Percentiles rank a stretch among this genome's conserved stretches.
These are phyloP conservation scores for Eucalyptus cladocalyx DNA, from an alignment of 345 rosid genomes.

Conservation along the genomic window DNA sequence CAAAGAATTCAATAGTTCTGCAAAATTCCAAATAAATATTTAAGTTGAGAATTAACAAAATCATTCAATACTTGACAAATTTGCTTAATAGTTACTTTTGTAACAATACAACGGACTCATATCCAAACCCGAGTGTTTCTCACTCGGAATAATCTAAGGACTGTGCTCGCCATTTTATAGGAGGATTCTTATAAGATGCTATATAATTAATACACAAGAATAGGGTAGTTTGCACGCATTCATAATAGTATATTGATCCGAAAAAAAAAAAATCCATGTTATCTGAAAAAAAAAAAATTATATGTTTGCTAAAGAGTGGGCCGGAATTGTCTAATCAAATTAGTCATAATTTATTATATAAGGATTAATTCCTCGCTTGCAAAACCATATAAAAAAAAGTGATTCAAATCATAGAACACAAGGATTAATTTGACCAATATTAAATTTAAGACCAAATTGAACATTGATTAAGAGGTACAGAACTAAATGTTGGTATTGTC, in stretches of 20 bases:
- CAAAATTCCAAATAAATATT: too few relatives aligned
- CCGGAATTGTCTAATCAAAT: too few relatives aligned
- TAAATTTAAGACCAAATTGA: not conserved
- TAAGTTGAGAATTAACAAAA: not conserved
- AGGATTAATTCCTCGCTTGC: not conserved
- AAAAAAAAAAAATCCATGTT: not conserved
- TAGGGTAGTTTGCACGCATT: not conserved
- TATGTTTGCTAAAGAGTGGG: not conserved
- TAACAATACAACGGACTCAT: accelerated
- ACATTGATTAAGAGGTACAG: not conserved
- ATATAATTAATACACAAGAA: not conserved
- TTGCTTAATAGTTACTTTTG: not conserved
- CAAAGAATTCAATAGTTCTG: not conserved
- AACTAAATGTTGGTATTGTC: not conserved
- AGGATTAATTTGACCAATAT: not conserved
- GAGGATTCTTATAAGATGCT: not conserved
- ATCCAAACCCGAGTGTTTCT: not conserved
- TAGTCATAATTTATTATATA: not conserved
- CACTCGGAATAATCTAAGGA: not conserved
- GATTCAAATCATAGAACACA: not conserved
- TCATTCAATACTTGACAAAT: not conserved
- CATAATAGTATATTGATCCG: not conserved
- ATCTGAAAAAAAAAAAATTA: too few relatives aligned
- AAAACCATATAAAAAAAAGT: not conserved
- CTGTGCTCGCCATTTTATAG: not conserved